Evolutionary conservation across 176 grass and related monocot species (phyloP).

Genomic region (Cocos nucifera): DNA sequence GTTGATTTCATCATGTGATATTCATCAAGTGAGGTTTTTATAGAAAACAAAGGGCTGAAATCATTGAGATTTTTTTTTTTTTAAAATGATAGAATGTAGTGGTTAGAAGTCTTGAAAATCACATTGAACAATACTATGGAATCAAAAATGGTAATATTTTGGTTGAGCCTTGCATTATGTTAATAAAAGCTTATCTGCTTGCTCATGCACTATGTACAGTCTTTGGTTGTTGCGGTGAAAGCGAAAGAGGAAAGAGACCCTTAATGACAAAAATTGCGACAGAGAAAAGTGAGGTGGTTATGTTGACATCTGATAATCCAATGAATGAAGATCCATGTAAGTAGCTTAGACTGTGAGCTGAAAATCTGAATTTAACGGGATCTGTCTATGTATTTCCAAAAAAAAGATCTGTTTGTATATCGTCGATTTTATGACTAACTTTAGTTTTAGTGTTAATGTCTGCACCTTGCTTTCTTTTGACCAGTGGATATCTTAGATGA

Average conservation of each 20-base stretch:
- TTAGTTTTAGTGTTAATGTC: neutral
- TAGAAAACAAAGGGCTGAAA: too few relatives aligned
- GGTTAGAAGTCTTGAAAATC: too few relatives aligned
- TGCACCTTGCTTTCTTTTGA: conserved; percentile 11
- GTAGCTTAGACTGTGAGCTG: neutral
- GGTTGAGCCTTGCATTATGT: too few relatives aligned
- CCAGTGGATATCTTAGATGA: conserved; percentile 97
- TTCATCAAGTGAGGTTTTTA: too few relatives aligned
- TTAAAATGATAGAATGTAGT: too few relatives aligned
- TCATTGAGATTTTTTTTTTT: too few relatives aligned
- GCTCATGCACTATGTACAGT: conserved; percentile 45
- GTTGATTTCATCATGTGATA: too few relatives aligned
- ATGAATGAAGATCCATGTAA: conserved; percentile 88
- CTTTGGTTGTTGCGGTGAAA: conserved; percentile 85
- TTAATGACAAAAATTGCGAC: conserved; percentile 84
- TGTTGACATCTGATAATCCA: conserved; percentile 97
- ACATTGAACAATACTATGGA: too few relatives aligned
- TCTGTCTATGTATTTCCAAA: neutral
- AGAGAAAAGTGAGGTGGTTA: conserved; percentile 97
- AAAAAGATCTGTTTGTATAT: neutral
- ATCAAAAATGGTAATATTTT: too few relatives aligned
- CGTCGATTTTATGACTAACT: neutral
- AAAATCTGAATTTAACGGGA: neutral
- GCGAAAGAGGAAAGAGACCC: conserved; percentile 86
- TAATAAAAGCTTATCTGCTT: neutral